Base-by-base conservation (phyloP, 306 rosid species). In the Pyrus betulifolia region DNA sequence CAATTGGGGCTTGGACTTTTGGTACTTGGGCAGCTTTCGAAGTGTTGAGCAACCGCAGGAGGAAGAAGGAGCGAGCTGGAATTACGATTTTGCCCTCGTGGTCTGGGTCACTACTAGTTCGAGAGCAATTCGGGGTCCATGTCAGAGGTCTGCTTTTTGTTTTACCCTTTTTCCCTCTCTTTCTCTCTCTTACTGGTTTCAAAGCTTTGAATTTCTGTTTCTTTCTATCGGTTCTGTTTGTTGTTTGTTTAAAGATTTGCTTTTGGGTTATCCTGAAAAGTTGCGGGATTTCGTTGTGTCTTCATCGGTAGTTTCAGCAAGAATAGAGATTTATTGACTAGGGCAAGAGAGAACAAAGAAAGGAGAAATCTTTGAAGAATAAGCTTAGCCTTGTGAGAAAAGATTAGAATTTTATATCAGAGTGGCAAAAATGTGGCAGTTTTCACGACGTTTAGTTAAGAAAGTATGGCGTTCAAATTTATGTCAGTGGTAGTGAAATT, bases 61-160 rank as follows among this genome's bases (percentile, higher is more conserved):
- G 35, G 67, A 60, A n/a, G 66, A 45, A 58, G 79, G 61, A 58
- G 44, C 55, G 65, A 58, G 71, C 28, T 49, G 19, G 27, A 74
- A 80, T 59, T 74, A 74, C 79, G 49, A 22, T 45, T 49, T 60
- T 74, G 75, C 25, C 71, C 70, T 64, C 67, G 61, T 81, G 84
- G 57, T 81, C 84, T 64, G 78, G 63, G 23, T 9, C 30, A 14
- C 42, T 54, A 30, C 52, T 44, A 40, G 11, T 13, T 49, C 68
- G 23, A 76, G 54, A 55, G 17, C 59, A 63, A 25, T 64, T 76
- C 31, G 33, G 84, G 69, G 71, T 81, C 76, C 81, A 81, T 81
- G 84, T 42, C 78, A 81, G 72, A 70, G 84, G 84, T 81, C 35
- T 28, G 77, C 7, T 58, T n/a, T 54, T 80, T 27, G 66, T 4